Percentiles rank a stretch among this genome's conserved stretches.
Conservation (phyloP, 495 filamentous ascomycete species). For the Penicillium crystallinum region DNA sequence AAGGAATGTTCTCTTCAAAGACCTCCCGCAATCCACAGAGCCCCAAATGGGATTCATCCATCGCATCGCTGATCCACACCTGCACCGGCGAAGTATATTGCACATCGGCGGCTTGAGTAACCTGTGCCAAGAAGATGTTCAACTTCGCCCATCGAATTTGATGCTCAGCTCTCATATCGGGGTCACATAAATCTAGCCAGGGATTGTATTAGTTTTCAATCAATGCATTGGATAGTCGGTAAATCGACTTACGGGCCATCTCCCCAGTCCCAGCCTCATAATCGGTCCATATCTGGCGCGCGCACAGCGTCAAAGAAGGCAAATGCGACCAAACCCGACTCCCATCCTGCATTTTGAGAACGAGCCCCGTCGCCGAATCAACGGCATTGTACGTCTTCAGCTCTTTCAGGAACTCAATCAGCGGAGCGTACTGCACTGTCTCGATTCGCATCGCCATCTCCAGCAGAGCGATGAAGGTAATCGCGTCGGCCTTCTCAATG, state of each 20-base stretch:
- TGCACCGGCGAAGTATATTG: neutral
- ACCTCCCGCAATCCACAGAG: neutral
- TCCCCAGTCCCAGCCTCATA: neutral
- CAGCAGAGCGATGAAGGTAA: neutral
- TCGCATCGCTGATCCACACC: neutral
- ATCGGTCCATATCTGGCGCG: neutral
- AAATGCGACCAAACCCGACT: neutral
- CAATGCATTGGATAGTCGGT: no score
- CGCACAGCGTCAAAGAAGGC: neutral
- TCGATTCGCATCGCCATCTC: constrained; percentile 1
- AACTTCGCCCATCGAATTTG: constrained; percentile 1
- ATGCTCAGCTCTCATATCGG: neutral
- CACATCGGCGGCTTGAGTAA: neutral
- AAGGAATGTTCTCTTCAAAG: neutral
- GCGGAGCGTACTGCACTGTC: neutral
- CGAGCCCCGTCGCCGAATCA: neutral
- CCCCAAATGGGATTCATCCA: neutral
- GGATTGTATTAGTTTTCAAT: no score
- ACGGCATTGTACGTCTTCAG: neutral
- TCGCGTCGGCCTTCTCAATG: neutral
- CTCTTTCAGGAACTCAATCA: neutral
- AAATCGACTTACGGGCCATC: neutral
- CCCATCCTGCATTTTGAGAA: neutral
- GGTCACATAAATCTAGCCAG: neutral
- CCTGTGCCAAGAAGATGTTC: neutral